Base-by-base conservation (phyloP, 2,329 filamentous ascomycete genomes). In the Penicillium sp. region DNA sequence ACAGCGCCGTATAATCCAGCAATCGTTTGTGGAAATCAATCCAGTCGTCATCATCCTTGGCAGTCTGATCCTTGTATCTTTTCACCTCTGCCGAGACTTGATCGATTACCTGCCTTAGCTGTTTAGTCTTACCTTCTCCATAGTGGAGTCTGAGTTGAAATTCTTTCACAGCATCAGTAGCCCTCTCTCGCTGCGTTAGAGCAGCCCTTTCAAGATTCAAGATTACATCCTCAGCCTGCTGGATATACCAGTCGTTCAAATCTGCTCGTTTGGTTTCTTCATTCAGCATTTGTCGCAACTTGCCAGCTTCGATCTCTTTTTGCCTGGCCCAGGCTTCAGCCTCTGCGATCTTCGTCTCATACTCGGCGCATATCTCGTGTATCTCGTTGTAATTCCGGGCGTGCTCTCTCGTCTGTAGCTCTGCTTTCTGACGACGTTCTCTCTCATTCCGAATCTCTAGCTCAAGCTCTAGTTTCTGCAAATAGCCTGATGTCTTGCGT, bases 381-480 rank as follows among this genome's bases (percentile, higher is more conserved):
- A 45, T 6, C 14, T 45, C 43, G 11, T 29, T 20, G 22, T 45
- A 45, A 23, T n/a, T 18, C 15, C 7, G n/a, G 4, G n/a, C 23
- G 18, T 45, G n/a, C 15, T 45, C 43, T 29, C 9, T 18, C 4
- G 43, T 18, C 15, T 22, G 6, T 27, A 18, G 25, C 25, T 45
- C 23, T 18, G 43, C 43, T 18, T 20, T 11, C 7, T 45, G n/a
- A 4, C 43, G 43, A 14, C 43, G 43, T 14, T 29, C 7, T 45
- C n/a, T 18, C 26, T 33, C 45, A 25, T 18, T 48, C 15, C 6
- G 45, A 14, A 23, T 35, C 12, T 33, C 26, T 2, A 31, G 26
- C n/a, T 33, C 27, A 7, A 23, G n/a, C 20, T 33, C 70, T 89
- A 89, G 37, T 40, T 22, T 40, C 4, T 40, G 37, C 14, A 40